Evolutionary conservation across 176 grass and related monocot species (phyloP), one percentile per base, ranked within the genome.

Genomic region (Musa troglodytarum): DNA sequence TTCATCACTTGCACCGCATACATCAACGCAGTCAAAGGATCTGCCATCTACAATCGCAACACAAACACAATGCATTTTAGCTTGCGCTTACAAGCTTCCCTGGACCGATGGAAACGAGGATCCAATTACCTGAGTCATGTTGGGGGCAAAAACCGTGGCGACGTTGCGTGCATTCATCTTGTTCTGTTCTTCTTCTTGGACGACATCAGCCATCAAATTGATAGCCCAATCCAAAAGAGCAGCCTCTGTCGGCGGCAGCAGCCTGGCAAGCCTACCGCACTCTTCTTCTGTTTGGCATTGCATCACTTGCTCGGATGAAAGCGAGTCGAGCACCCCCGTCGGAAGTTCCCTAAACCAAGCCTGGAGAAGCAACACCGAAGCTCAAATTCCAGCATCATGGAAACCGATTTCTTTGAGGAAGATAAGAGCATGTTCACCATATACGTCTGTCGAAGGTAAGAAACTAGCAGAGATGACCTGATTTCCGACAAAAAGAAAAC

Each of bases 311-410:
- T 87, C 80, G 59, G 86, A 54, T 10, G 90, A 88, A 54, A 97
- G 72, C 50, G 86, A 81, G 81, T 91, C 94, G 10, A 97, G 77
- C 3, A 93, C 50, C 0, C 94, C 90, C 16, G 83, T 77, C 16
- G 94, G 90, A 29, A 97, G 86, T 82, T 97, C 90, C 10, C 94
- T 81, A 81, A 93, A 98, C 94, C 94, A 98, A 0, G 94, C 90
- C 87, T 92, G 69, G 16, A 51, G 11, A 54, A 74, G 49, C 19
- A 24, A 53, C 19, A 25, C 15, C 15, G 22, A 29, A 56, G 55
- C 10, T 11, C 56, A 54, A 54, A 17, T 14, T 61, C 74, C 69
- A 66, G 79, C 50, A 65, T 72, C 50, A 57, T 34, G 29, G 29
- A 34, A 34, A 34, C 29, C 29, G 50, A 23, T 25, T 3, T 68